phyloP scores from a whole-genome alignment of 2,329 filamentous ascomycete genomes.

The Macrophomina tecta region DNA sequence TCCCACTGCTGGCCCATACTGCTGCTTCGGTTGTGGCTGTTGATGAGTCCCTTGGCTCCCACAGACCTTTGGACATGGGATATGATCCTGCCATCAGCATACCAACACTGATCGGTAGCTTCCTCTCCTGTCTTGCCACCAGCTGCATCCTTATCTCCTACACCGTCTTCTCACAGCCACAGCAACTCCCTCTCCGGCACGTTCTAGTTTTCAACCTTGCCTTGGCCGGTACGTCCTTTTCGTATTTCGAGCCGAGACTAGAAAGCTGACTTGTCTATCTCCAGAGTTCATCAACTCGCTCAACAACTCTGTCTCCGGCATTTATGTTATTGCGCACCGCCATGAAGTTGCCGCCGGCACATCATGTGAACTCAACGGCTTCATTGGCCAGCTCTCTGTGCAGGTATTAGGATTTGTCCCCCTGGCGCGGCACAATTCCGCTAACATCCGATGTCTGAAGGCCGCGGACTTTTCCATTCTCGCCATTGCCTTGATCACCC shows the following conservation, averaged over 20 bases:
- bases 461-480: constrained; percentile 50
- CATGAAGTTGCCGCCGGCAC: constrained; percentile 37
- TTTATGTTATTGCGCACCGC: constrained; percentile 40
- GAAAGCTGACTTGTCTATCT: constrained; percentile 32
- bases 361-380: constrained; percentile 52
- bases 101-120: constrained; percentile 35
- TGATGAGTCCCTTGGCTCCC: constrained; percentile 15
- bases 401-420: constrained; percentile 40
- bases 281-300: constrained; percentile 51
- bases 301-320: constrained; percentile 52
- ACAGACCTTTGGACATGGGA: constrained; percentile 11
- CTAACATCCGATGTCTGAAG: constrained; percentile 27
- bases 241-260: neutral
- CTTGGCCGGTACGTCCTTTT: constrained; percentile 31
- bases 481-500: constrained; percentile 52
- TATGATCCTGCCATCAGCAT: constrained; percentile 29
- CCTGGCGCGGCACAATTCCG: neutral
- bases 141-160: constrained; percentile 33
- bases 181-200: constrained; percentile 35
- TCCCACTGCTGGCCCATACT: neutral
- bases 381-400: constrained; percentile 54
- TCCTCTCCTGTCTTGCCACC: constrained; percentile 34
- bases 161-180: constrained; percentile 31
- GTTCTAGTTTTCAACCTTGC: constrained; percentile 36
- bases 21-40: neutral